Conservation (phyloP, 2,329 filamentous ascomycete species). For the Aspergillus thermomutatus region DNA sequence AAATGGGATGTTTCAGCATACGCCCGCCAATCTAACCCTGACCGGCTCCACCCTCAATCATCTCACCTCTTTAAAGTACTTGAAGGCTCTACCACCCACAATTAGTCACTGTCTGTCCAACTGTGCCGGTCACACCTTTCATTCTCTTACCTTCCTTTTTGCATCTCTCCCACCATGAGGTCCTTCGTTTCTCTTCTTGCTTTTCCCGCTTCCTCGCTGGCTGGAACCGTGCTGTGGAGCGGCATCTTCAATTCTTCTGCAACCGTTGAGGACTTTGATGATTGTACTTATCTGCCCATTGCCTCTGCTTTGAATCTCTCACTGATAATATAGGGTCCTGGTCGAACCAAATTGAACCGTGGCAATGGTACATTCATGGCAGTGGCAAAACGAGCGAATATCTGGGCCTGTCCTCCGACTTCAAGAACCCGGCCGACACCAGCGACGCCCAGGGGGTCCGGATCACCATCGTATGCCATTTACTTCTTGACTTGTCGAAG, state of each 20-base stretch:
- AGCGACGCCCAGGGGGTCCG: constrained; percentile 64
- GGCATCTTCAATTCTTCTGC: constrained; percentile 25
- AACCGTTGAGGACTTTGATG: constrained; percentile 21
- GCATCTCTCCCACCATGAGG: constrained; percentile 9
- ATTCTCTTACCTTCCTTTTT: neutral
- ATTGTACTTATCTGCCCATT: constrained; percentile 12
- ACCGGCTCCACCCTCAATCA: neutral
- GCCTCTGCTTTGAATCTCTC: neutral
- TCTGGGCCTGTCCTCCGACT: constrained; percentile 57
- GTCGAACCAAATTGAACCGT: constrained; percentile 65
- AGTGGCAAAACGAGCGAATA: constrained; percentile 50
- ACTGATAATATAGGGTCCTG: constrained; percentile 53
- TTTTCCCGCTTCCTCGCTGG: constrained; percentile 16
- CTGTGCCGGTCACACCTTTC: neutral
- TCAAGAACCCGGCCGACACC: constrained; percentile 64
- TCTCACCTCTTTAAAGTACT: neutral
- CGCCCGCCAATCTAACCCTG: constrained; percentile 1
- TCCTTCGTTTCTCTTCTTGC: constrained; percentile 2
- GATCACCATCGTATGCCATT: constrained; percentile 55
- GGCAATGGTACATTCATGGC: constrained; percentile 76
- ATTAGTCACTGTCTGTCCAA: neutral
- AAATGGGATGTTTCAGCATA: neutral
- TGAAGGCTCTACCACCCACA: neutral
- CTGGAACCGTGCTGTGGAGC: constrained; percentile 22
- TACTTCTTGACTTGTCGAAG: neutral